phyloP scores from a whole-genome alignment of 176 grass and related monocot species.

The Pontederia crassipes region DNA sequence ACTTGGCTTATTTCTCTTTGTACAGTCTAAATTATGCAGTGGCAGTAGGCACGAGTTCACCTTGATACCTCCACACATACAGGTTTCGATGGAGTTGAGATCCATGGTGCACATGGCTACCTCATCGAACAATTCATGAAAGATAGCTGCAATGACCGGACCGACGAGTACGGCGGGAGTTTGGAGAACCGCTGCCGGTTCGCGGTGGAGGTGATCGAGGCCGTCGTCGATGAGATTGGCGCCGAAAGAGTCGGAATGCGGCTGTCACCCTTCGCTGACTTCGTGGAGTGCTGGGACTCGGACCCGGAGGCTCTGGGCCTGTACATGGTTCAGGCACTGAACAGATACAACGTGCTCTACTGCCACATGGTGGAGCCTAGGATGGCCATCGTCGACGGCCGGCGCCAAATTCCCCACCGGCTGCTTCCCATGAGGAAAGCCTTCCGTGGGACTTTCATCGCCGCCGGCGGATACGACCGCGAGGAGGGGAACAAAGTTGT shows the following conservation, averaged over 20 bases:
- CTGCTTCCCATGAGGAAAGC: slow-evolving; percentile 28
- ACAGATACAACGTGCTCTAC: slow-evolving; percentile 25
- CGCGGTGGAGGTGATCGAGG: slow-evolving; percentile 30
- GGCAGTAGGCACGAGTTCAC: too few relatives aligned
- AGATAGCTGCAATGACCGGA: slow-evolving; percentile 38
- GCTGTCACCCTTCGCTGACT: slow-evolving; percentile 30
- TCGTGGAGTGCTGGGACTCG: slow-evolving; percentile 28
- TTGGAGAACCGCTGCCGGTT: slow-evolving; percentile 35
- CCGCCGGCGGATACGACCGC: slow-evolving; percentile 28
- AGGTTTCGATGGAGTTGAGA: slow-evolving; percentile 51
- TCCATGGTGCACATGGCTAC: slow-evolving; percentile 45
- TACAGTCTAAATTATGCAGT: too few relatives aligned
- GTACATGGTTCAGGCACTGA: slow-evolving; percentile 21
- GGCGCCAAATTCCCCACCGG: slow-evolving; percentile 19
- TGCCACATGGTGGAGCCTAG: slow-evolving; percentile 32
- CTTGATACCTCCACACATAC: not conserved
- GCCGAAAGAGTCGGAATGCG: slow-evolving; percentile 8
- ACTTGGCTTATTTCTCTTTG: too few relatives aligned
- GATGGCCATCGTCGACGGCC: slow-evolving; percentile 11
- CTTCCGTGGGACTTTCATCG: slow-evolving; percentile 28
- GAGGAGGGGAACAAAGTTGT: slow-evolving; percentile 43
- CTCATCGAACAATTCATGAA: slow-evolving; percentile 58
- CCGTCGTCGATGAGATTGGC: slow-evolving; percentile 25
- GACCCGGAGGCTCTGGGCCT: slow-evolving; percentile 24
- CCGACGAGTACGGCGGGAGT: slow-evolving; percentile 31